phyloP scores from a whole-genome alignment of 1,284 basidiomycete genomes.

The Wolfiporia cocos region DNA sequence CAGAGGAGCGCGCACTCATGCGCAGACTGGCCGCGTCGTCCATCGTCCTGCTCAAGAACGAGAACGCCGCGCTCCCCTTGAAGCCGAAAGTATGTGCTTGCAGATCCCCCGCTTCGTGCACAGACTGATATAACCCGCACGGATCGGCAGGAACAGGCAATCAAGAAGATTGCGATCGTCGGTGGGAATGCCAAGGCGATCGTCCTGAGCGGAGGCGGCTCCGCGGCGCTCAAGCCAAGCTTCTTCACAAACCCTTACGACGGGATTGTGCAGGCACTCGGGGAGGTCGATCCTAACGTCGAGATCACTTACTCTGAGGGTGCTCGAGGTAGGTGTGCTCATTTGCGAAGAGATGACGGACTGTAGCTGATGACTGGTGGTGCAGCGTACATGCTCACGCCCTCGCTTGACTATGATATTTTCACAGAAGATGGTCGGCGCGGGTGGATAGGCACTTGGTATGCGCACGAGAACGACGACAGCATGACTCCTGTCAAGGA shows the following conservation, averaged over 20 bases:
- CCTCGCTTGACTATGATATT: conserved; percentile 60
- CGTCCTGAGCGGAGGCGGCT: conserved; percentile 71
- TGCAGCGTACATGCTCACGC: conserved; percentile 54
- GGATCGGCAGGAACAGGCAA: conserved; percentile 19
- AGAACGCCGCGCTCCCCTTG: conserved; percentile 54
- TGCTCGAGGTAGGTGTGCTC: conserved; percentile 37
- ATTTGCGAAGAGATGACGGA: background rate
- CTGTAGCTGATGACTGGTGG: background rate
- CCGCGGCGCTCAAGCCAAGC: conserved; percentile 65
- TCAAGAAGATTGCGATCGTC: conserved; percentile 70
- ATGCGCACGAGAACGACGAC: conserved; percentile 49
- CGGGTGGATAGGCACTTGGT: conserved; percentile 61
- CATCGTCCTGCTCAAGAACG: conserved; percentile 75
- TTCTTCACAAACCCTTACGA: conserved; percentile 71
- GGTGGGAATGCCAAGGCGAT: conserved; percentile 70
- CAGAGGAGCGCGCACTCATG: conserved; percentile 56
- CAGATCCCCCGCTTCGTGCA: background rate
- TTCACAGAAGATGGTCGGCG: conserved; percentile 47
- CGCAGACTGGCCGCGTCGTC: conserved; percentile 56
- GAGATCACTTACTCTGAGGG: conserved; percentile 62
- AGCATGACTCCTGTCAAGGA: conserved; percentile 43
- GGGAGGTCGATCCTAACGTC: conserved; percentile 32
- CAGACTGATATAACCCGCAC: background rate
- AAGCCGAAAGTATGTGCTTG: conserved; percentile 26
- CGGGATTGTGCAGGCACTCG: conserved; percentile 52